A percentile compares a stretch with the other conserved stretches of the same genome.
Conservation (phyloP, 2,329 filamentous ascomycete species). For the Ophiostoma perfectum region DNA sequence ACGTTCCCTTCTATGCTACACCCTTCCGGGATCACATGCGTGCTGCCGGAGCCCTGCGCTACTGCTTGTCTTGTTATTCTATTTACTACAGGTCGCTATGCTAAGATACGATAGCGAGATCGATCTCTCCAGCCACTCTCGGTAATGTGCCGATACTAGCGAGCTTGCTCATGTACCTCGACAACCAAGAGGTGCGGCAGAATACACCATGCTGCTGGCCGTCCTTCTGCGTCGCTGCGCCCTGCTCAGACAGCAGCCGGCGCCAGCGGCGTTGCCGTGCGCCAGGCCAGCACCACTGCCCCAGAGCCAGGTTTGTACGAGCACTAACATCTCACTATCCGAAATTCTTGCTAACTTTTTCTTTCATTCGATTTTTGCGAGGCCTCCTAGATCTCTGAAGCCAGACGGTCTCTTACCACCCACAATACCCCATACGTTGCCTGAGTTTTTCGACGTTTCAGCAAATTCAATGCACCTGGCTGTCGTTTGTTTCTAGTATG, state of each 20-base stretch:
- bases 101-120: slow-evolving; percentile 1
- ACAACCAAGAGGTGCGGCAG: neutral
- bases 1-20: too few relatives aligned
- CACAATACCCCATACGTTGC: neutral
- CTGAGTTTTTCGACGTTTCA: neutral
- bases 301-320: neutral
- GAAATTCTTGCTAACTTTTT: neutral
- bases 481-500: neutral
- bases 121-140: neutral
- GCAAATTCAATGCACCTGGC: neutral
- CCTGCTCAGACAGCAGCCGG: neutral
- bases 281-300: slow-evolving; percentile 4
- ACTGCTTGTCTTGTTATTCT: too few relatives aligned
- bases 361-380: neutral
- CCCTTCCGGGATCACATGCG: too few relatives aligned
- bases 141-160: neutral
- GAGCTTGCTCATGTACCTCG: neutral
- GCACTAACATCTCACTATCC: neutral
- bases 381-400: neutral
- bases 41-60: too few relatives aligned
- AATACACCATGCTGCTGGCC: neutral
- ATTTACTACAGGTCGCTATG: too few relatives aligned
- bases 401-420: neutral
- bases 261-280: slow-evolving; percentile 2
- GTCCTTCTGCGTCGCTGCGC: slow-evolving; percentile 2